Evolutionary conservation across 1,139 yeast genomes (phyloP), one percentile per base, ranked within the genome.

Genomic region (Blastobotrys raffinosifermentans): DNA sequence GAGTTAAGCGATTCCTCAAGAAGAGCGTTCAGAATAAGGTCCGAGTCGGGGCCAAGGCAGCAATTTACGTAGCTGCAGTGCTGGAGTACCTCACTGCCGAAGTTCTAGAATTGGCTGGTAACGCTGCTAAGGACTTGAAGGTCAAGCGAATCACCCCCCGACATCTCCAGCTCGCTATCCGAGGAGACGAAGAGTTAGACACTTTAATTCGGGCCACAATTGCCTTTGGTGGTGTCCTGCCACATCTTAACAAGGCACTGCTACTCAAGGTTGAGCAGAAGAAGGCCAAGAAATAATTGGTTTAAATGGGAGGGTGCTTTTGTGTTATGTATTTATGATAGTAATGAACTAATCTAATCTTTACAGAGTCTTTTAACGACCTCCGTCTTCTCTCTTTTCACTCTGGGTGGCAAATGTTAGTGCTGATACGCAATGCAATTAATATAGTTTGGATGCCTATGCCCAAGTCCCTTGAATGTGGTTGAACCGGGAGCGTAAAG

Each of bases 201-300:
- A 83, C 86, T 54, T 75, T 93, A 64, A 85, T 93, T 58, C 83
- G 85, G 63, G 99, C 97, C 50, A 93, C 98, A 45, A 93, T 93
- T 64, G 97, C 99, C 35, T 89, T 83, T 57, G 99, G 99, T 70
- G 98, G 99, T 79, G 99, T 93, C 42, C 74, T 91, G 70, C 99
- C 99, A 40, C 96, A 89, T 60, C 86, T 89, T 63, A 89, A 87
- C 71, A 86, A 87, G 70, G 96, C 95, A 41, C 75, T 87, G 58
- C 71, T 89, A 63, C 76, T 87, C 67, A 89, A 89, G 74, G 96
- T 85, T 40, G 96, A 87, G 67, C 79, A 83, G 73, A 80, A 80
- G 68, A 81, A 81, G 69, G 67, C 65, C 56, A 69, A 70, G 49
- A 33, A 36, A 29, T 34, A 26, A 19, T 25, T n/a, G 23, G 8